Base-by-base conservation (phyloP, 1,139 yeast genomes). In the Pichia sp. region DNA sequence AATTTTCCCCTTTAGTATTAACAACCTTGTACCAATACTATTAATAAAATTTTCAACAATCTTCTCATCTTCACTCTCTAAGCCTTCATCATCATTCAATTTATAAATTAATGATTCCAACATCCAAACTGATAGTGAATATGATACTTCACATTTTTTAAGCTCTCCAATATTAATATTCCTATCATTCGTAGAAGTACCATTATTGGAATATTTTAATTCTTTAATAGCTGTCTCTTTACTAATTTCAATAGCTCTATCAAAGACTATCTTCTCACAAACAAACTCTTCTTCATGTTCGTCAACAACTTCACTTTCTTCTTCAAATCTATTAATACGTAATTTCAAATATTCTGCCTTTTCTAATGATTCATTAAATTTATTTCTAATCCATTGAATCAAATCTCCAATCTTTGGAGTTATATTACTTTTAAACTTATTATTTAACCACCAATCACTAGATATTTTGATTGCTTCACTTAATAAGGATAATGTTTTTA, bases 61-160 rank as follows among this genome's bases (percentile, higher is more conserved):
- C 29, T 71, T 74, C 42, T 68, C 68, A 58, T 89, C 96, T 37
- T 82, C 87, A 9, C 65, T 70, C 55, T 84, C 93, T 47, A 88
- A 65, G 16, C 49, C 56, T 10, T 40, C 32, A 16, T 41, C 31
- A 8, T 64, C 65, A 19, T 61, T 62, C 29, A 20, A 24, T 40
- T 71, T 76, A 48, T 81, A 88, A 37, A 88, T 63, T 32, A 89
- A 66, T 1, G 95, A 87, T 57, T 87, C 94, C 54, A 91, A 66
- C 96, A 91, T 86, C 96, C 96, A 89, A 43, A 89, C 76, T 0
- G 96, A 83, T 0, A 96, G 85, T 8, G 94, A 86, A 59, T 91
- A 91, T 4, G 91, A 84, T 49, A 84, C 64, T 61, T 88, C 95
- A 63, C 96, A 89, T 8, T 84, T 87, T 37, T 73, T 71, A 42